Base-by-base conservation (phyloP, 208 protist genomes). In the Leishmania amazonensis region DNA sequence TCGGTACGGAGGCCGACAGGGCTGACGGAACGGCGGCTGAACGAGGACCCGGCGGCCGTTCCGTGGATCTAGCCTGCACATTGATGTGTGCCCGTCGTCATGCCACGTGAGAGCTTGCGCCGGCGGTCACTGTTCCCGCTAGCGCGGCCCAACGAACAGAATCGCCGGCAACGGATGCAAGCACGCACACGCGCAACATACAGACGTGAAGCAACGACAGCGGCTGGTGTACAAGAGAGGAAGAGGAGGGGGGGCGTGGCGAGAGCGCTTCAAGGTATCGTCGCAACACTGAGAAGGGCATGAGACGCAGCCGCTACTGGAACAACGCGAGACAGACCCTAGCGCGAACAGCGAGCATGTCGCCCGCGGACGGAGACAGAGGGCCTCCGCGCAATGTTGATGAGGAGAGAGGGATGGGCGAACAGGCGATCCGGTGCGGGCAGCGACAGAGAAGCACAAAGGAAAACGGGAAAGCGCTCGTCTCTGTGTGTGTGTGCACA, bases 41-140 rank as follows among this genome's bases (percentile, higher is more conserved):
- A 92, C 77, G 89, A 88, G 35, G 84, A 90, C 73, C 67, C 81
- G 1, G 79, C 81, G 3, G 84, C 86, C 2, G 88, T 91, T 42
- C 58, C 81, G 70, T 91, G 88, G 88, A 78, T 91, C n/a, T 91
- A 67, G 74, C 13, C 42, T 54, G n/a, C 24, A 21, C 7, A 38
- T 49, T n/a, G 9, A 54, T 31, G 38, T 31, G 47, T 64, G 60
- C n/a, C n/a, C 13, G 19, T 57, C 19, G 19, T 17, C 53, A 57
- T 57, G 53, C 6, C 19, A 47, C 11, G 60, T 67, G 8, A 38
- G 19, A 13, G n/a, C 28, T 15, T n/a, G 3, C n/a, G 38, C 13
- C n/a, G 60, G 31, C 19, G 8, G 60, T 19, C 60, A 9, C 11
- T 67, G 60, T 67, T 67, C 28, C 57, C 24, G 24, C 40, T 31